These are phyloP conservation scores for Mucuna pruriens DNA, from an alignment of 306 rosid species.

Conservation along the genomic window DNA sequence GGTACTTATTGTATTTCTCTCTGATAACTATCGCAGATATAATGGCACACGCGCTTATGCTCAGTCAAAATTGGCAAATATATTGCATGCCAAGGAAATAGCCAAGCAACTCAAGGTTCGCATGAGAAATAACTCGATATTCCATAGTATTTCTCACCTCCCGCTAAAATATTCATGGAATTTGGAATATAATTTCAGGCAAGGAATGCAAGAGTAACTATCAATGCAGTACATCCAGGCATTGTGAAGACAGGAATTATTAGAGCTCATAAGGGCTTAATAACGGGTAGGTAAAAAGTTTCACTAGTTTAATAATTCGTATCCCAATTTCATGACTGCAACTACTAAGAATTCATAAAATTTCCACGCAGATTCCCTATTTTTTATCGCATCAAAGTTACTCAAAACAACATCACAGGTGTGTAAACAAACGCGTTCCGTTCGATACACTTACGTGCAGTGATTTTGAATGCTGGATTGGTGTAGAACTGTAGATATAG, in stretches of 20 bases:
- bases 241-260: slow-evolving; percentile 90
- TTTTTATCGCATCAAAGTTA: slow-evolving; percentile 89
- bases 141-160: not conserved
- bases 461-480: not conserved
- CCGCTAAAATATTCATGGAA: not conserved
- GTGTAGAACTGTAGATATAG: not conserved
- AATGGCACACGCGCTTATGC: slow-evolving; percentile 90
- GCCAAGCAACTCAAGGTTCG: slow-evolving; percentile 78
- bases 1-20: not conserved
- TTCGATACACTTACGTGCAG: not conserved
- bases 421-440: slow-evolving; percentile 12
- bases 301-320: not conserved
- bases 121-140: slow-evolving; percentile 10
- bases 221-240: slow-evolving; percentile 93
- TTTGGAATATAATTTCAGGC: slow-evolving; percentile 48
- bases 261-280: slow-evolving; percentile 78
- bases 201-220: slow-evolving; percentile 85
- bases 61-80: slow-evolving; percentile 85
- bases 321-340: slow-evolving; percentile 11
- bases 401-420: slow-evolving; percentile 88
- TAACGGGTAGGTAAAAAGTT: slow-evolving; percentile 54
- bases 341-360: slow-evolving; percentile 14
- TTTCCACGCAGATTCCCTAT: slow-evolving; percentile 77
- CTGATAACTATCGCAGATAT: slow-evolving; percentile 60
- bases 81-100: slow-evolving; percentile 87